These are phyloP conservation scores for Cordyceps cicadae DNA, from an alignment of 2,329 filamentous ascomycete species.

Conservation along the genomic window DNA sequence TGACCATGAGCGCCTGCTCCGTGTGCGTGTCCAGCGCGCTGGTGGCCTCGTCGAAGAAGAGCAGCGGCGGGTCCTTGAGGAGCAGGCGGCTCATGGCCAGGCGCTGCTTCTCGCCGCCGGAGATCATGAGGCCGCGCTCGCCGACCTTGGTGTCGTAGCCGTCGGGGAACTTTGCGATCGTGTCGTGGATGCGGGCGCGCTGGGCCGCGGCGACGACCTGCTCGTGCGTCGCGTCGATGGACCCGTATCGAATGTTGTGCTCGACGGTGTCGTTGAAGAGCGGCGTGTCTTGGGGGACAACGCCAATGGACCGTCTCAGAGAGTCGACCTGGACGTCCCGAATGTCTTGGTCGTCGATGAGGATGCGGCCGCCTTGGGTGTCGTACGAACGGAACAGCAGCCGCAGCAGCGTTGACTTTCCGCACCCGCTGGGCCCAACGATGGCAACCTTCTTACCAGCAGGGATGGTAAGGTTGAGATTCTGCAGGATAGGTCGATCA, in stretches of 20 bases:
- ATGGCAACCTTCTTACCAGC: slow-evolving; percentile 94
- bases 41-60: slow-evolving; percentile 95
- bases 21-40: slow-evolving; percentile 89
- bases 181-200: slow-evolving; percentile 77
- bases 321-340: slow-evolving; percentile 75
- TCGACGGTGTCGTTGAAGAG: slow-evolving; percentile 95
- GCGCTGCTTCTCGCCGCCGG: slow-evolving; percentile 87
- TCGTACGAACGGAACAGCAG: slow-evolving; percentile 95
- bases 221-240: slow-evolving; percentile 65
- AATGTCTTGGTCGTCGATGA: slow-evolving; percentile 90
- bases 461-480: slow-evolving; percentile 81
- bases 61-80: slow-evolving; percentile 77
- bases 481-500: slow-evolving; percentile 77
- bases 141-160: slow-evolving; percentile 88
- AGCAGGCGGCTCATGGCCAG: slow-evolving; percentile 76
- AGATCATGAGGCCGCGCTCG: slow-evolving; percentile 94
- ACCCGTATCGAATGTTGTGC: slow-evolving; percentile 91
- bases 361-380: slow-evolving; percentile 71
- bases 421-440: slow-evolving; percentile 90
- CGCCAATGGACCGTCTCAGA: slow-evolving; percentile 76
- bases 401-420: slow-evolving; percentile 87
- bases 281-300: slow-evolving; percentile 94
- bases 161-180: slow-evolving; percentile 70
- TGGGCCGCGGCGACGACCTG: slow-evolving; percentile 69
- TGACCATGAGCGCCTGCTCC: slow-evolving; percentile 79